These are phyloP conservation scores for Irpex sp. DNA, from an alignment of 1,284 basidiomycete species.

Conservation along the genomic window DNA sequence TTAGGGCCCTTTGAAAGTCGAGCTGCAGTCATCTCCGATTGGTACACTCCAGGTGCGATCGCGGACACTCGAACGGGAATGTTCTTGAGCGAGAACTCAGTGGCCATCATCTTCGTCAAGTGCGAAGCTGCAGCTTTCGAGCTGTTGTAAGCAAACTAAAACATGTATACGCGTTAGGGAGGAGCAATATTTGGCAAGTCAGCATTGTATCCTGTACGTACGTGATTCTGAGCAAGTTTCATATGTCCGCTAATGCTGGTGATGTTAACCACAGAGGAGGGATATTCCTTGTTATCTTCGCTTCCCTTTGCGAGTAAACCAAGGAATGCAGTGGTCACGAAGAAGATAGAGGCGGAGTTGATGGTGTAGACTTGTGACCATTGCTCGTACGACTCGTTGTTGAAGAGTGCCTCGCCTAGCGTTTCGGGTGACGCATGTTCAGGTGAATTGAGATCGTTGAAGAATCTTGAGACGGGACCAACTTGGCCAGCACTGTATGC, in stretches of 20 bases:
- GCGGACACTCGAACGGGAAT: conserved; percentile 67
- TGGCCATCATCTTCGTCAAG: conserved; percentile 67
- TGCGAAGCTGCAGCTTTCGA: conserved; percentile 73
- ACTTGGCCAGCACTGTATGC: conserved; percentile 61
- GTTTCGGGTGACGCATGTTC: conserved; percentile 57
- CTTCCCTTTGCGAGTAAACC: conserved; percentile 69
- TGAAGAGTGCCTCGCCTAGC: conserved; percentile 59
- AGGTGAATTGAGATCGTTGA: conserved; percentile 48
- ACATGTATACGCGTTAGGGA: not conserved
- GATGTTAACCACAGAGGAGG: conserved; percentile 67
- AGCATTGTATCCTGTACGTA: conserved; percentile 29
- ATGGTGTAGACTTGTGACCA: conserved; percentile 59
- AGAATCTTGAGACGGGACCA: conserved; percentile 56
- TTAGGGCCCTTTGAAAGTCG: conserved; percentile 32
- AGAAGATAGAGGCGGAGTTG: conserved; percentile 70
- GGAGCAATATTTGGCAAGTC: not conserved
- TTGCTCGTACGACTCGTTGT: conserved; percentile 54
- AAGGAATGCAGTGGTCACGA: conserved; percentile 69
- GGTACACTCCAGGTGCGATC: conserved; percentile 70
- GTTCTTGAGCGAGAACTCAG: conserved; percentile 63
- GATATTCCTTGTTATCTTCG: conserved; percentile 47
- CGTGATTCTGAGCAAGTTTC: conserved; percentile 70
- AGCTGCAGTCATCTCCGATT: conserved; percentile 68
- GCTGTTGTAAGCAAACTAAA: conserved; percentile 73
- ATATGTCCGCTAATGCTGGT: conserved; percentile 69